Base-by-base conservation (phyloP, 352 stramenopile genomes). In the Plasmopara halstedii region DNA sequence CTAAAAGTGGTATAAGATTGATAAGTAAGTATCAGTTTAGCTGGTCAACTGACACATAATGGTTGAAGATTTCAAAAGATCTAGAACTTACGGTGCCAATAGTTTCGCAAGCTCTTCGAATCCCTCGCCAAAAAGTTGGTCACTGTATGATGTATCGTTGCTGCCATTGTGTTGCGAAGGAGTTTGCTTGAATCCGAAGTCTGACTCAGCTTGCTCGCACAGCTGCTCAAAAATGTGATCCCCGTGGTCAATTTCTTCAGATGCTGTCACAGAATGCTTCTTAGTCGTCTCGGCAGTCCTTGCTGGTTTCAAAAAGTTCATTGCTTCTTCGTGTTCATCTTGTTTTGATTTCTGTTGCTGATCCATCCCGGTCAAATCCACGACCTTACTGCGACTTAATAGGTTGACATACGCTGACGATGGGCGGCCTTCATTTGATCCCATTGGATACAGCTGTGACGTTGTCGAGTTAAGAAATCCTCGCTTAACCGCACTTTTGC, bases 181-280 rank as follows among this genome's bases (percentile, higher is more conserved):
- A n/a, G n/a, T n/a, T n/a, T n/a, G n/a, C n/a, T n/a, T 32, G 0
- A 66, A 49, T 26, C 68, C 67, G 3, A 92, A 57, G n/a, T 90
- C 75, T 3, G 79, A 71, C 44, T 94, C 82, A 6, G 77, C 79
- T 49, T 87, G 67, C 50, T 81, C 56, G 42, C 77, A 94, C 5
- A 94, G 64, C 43, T 86, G 72, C 19, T 91, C 75, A 41, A 94
- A 94, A 32, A 88, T 70, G 27, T 73, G 67, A 50, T 90, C 77
- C 0, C 68, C 73, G 31, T 73, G 60, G 42, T 88, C 73, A 19
- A 65, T 38, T 57, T 86, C 75, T 32, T 49, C 37, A 0, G 23
- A 46, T 46, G 10, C 15, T 55, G 32, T 45, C 34, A 3, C n/a
- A 33, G 19, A 2, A 17, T 27, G 43, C n/a, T 42, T 32, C 21